Evolutionary conservation across 345 rosid genomes (phyloP), one percentile per base, ranked within the genome.

Genomic region (Sonneratia caseolaris): DNA sequence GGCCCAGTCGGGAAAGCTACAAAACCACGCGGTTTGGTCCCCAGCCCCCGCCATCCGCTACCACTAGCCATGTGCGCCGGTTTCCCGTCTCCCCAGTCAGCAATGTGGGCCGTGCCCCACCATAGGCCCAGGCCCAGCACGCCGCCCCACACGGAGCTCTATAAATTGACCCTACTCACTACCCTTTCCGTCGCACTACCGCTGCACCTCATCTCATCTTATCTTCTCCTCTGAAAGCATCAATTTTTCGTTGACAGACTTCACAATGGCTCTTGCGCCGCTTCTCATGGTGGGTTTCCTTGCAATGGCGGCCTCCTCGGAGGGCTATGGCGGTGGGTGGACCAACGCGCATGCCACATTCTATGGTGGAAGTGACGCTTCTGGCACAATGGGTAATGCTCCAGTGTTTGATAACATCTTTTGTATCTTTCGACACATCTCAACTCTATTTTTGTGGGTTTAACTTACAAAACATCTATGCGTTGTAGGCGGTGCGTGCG

Each of bases 401-500:
- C 66, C 37, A 22, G 10, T 36, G 27, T 3, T 38, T 1, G 32
- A 1, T 7, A 15, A 4, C 38, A 70, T 27, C 32, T 27, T 27
- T 27, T 27, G 32, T 27, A 27, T 27, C 32, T 27, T 27, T 27
- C 0, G 32, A 27, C 32, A 27, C n/a, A 68, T 64, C 7, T 32
- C 59, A 5, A 14, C 38, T 10, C 38, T 9, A 48, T 37, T 32
- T 42, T 9, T 5, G 12, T 7, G 6, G 64, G 64, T 32, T 57
- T 21, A 18, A 27, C 15, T 27, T n/a, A 38, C 32, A 22, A 7
- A 7, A 7, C 3, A 7, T 47, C 40, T 57, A 19, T 55, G 35
- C 19, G 27, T 19, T 75, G 8, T 79, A 89, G 96, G 96, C 37
- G 96, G 96, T 36, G 96, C 96, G 71, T 89, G 96, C 77, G 96